Conservation (phyloP, 2,329 filamentous ascomycete genomes). For the Xylariaceae sp. region DNA sequence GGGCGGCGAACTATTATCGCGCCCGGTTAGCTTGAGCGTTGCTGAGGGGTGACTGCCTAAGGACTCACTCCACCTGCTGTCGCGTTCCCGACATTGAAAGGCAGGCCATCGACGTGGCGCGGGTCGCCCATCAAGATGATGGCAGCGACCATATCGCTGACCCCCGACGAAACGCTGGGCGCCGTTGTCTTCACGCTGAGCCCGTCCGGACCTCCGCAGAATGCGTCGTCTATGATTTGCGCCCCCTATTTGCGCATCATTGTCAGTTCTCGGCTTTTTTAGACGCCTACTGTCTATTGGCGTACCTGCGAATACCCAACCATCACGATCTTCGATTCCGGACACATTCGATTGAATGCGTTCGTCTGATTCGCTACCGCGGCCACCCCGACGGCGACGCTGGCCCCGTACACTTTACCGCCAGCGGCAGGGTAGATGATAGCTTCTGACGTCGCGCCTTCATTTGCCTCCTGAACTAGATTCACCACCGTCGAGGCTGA, state of each 20-base stretch:
- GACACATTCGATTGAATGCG: slow-evolving; percentile 56
- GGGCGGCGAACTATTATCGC: slow-evolving; percentile 54
- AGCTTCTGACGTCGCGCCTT: slow-evolving; percentile 49
- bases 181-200: slow-evolving; percentile 50
- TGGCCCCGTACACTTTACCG: slow-evolving; percentile 54
- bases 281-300: background rate
- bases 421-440: slow-evolving; percentile 59
- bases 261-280: background rate
- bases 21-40: slow-evolving; percentile 4
- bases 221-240: slow-evolving; percentile 63
- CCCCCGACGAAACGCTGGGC: slow-evolving; percentile 45
- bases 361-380: slow-evolving; percentile 52
- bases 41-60: background rate
- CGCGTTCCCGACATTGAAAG: slow-evolving; percentile 63
- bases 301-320: slow-evolving; percentile 64
- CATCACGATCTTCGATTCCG: slow-evolving; percentile 56
- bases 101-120: slow-evolving; percentile 51
- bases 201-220: slow-evolving; percentile 60
- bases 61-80: slow-evolving; percentile 55
- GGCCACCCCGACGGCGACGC: slow-evolving; percentile 53
- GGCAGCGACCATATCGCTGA: slow-evolving; percentile 56
- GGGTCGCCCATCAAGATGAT: slow-evolving; percentile 65
- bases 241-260: slow-evolving; percentile 47
- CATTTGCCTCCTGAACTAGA: slow-evolving; percentile 44
- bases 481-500: slow-evolving; percentile 47